Conservation (phyloP, 371 early-diverging fungal genomes). For the Funneliformis caledonium region DNA sequence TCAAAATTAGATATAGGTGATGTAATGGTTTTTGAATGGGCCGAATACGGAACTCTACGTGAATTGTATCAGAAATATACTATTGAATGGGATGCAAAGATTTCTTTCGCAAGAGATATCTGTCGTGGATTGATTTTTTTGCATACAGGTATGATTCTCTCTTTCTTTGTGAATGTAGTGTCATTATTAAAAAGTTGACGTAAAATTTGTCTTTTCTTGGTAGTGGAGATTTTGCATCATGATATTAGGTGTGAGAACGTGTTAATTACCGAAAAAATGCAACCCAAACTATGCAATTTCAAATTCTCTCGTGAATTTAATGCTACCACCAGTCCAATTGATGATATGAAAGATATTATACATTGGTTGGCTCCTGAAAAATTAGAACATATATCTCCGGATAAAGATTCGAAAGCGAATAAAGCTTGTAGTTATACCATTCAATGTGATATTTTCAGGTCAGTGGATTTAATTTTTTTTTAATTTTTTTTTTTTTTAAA, state of each 20-base stretch:
- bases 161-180: neutral
- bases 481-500: neutral
- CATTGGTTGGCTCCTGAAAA: slow-evolving; percentile 37
- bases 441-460: slow-evolving; percentile 28
- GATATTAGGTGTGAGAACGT: slow-evolving; percentile 32
- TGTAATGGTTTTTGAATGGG: slow-evolving; percentile 31
- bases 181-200: neutral
- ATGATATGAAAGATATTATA: slow-evolving; percentile 2
- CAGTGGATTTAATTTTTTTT: neutral
- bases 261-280: neutral
- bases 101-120: neutral
- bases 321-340: neutral
- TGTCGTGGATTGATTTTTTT: slow-evolving; percentile 36
- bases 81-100: slow-evolving; percentile 12
- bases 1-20: neutral
- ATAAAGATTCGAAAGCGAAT: neutral
- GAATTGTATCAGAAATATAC: slow-evolving; percentile 19
- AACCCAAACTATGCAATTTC: slow-evolving; percentile 15
- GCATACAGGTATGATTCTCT: neutral
- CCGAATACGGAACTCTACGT: slow-evolving; percentile 20
- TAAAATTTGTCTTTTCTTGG: neutral
- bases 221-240: slow-evolving; percentile 4
- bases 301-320: neutral
- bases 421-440: neutral
- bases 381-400: neutral